These are phyloP conservation scores for Syzygium grande DNA, from an alignment of 345 rosid species.

Conservation along the genomic window DNA sequence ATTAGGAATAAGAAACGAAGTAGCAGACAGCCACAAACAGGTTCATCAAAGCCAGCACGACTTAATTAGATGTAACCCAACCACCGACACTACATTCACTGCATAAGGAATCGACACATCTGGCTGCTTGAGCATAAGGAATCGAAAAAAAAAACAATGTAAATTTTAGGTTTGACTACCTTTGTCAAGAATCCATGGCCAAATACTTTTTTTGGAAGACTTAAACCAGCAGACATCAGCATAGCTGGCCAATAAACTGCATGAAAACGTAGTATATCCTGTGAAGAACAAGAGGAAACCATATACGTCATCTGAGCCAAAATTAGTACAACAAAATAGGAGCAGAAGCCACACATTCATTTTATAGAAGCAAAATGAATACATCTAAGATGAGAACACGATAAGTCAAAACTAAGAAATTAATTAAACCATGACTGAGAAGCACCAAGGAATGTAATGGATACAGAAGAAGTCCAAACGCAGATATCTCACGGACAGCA, in stretches of 20 bases:
- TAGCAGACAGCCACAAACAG: background rate
- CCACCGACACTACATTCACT: background rate
- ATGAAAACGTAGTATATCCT: slow-evolving; percentile 95
- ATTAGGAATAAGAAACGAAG: slow-evolving; percentile 16
- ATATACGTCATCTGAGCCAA: background rate
- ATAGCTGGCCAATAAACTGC: slow-evolving; percentile 99
- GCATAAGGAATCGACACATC: background rate
- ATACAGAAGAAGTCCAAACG: too few species aligned
- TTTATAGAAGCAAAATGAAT: background rate
- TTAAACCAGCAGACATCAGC: slow-evolving; percentile 88
- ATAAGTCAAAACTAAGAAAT: background rate
- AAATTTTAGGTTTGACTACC: slow-evolving; percentile 23
- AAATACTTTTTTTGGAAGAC: slow-evolving; percentile 73
- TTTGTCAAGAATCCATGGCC: slow-evolving; percentile 97
- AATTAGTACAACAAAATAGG: background rate
- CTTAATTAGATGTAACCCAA: background rate
- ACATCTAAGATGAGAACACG: background rate
- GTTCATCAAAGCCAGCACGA: background rate
- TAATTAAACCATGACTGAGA: background rate
- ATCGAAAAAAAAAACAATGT: background rate
- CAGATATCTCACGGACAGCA: too few species aligned
- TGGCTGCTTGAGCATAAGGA: background rate
- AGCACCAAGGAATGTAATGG: too few species aligned
- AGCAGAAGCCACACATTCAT: background rate
- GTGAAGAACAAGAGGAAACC: slow-evolving; percentile 4